Conservation (phyloP, 345 rosid species). For the Melastoma malabathricum region DNA sequence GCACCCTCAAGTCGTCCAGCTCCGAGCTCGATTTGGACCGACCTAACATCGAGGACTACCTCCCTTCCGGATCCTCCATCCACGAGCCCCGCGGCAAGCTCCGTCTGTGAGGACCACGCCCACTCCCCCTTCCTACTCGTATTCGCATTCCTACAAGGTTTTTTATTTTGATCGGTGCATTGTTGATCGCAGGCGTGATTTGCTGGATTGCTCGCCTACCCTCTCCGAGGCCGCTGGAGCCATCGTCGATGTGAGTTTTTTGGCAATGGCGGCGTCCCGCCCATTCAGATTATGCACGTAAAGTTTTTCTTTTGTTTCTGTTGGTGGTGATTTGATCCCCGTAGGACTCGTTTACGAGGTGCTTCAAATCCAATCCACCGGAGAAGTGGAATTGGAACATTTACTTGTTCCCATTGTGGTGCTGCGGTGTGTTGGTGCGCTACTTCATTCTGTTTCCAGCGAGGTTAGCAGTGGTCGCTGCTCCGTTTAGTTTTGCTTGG, state of each 20-base stretch:
- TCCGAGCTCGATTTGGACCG: constrained; percentile 80
- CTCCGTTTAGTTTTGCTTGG: constrained; percentile 1
- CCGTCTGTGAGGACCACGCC: constrained; percentile 36
- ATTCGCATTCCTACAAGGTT: background rate
- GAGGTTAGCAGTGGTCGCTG: constrained; percentile 30
- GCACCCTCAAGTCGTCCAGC: constrained; percentile 38
- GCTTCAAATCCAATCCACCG: constrained; percentile 87
- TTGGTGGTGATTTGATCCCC: constrained; percentile 2
- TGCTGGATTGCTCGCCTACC: constrained; percentile 82
- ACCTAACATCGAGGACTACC: constrained; percentile 90
- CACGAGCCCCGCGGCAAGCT: constrained; percentile 76
- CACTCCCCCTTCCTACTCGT: background rate
- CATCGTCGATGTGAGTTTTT: constrained; percentile 67
- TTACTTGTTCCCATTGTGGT: constrained; percentile 86
- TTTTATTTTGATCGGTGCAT: background rate
- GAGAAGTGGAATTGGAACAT: constrained; percentile 99
- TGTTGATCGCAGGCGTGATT: constrained; percentile 43
- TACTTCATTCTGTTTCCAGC: constrained; percentile 72
- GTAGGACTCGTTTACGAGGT: constrained; percentile 84
- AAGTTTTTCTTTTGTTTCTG: too few relatives aligned
- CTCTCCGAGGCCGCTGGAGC: constrained; percentile 98
- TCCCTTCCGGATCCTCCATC: constrained; percentile 83
- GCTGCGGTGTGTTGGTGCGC: constrained; percentile 70
- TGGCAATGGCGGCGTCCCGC: too few relatives aligned
- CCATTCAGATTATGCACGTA: too few relatives aligned